Conservation (phyloP, 2,329 filamentous ascomycete species). For the Cyclaneusma minus region DNA sequence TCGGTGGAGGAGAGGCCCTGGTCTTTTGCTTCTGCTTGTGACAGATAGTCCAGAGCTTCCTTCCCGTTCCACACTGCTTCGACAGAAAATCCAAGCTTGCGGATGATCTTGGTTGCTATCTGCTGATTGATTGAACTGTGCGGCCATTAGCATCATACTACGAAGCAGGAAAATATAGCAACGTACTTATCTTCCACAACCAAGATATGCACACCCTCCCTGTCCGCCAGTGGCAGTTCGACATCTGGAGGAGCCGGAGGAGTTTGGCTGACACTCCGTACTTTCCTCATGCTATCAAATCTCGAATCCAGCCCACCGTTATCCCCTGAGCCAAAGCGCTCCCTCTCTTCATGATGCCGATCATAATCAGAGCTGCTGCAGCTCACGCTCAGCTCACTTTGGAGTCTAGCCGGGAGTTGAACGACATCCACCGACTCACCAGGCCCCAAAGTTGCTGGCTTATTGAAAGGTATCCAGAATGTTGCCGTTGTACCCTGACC, state of each 20-base stretch:
- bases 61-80: constrained; percentile 63
- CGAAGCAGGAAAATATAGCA: not conserved
- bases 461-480: constrained; percentile 66
- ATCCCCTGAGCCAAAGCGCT: too few species aligned
- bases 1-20: constrained; percentile 5
- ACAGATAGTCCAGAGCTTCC: constrained; percentile 61
- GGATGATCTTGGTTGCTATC: constrained; percentile 61
- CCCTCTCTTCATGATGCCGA: too few species aligned
- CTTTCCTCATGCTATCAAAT: constrained; percentile 8
- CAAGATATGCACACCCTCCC: constrained; percentile 51
- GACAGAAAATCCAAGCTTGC: constrained; percentile 56
- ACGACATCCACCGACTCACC: constrained; percentile 50
- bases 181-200: constrained; percentile 70
- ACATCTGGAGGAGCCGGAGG: constrained; percentile 24
- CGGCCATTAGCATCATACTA: constrained; percentile 2
- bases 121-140: constrained; percentile 53
- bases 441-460: constrained; percentile 41
- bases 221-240: constrained; percentile 37
- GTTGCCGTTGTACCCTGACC: constrained; percentile 58
- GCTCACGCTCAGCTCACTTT: constrained; percentile 46
- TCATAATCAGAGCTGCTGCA: constrained; percentile 52
- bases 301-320: too few species aligned
- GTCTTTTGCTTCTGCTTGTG: constrained; percentile 31
- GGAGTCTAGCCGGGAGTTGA: constrained; percentile 50
- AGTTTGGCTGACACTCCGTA: constrained; percentile 8